Evolutionary conservation across 2,329 filamentous ascomycete genomes (phyloP).

Genomic region (Colletotrichum kahawae): DNA sequence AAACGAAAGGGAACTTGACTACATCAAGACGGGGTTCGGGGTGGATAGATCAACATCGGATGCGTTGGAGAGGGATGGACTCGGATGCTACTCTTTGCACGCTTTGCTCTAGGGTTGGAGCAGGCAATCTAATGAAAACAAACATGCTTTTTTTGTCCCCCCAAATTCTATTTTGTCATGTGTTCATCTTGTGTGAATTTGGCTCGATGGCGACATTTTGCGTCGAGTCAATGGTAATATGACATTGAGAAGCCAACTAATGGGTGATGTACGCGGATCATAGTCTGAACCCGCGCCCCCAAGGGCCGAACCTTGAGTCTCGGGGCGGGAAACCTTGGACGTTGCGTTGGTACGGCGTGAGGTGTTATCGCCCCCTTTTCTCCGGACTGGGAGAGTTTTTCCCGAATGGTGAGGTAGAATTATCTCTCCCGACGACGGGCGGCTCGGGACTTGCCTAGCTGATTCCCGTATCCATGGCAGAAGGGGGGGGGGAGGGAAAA

Average conservation of each 20-base stretch:
- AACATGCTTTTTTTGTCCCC: slow-evolving; percentile 1
- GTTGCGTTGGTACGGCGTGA: neutral
- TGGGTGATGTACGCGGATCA: neutral
- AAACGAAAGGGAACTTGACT: slow-evolving; percentile 13
- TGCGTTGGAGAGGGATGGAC: slow-evolving; percentile 2
- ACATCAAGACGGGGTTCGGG: slow-evolving; percentile 3
- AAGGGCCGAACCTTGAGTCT: neutral
- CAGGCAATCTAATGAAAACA: slow-evolving; percentile 10
- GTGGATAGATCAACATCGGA: slow-evolving; percentile 9
- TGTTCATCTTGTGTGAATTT: neutral
- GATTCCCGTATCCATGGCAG: neutral
- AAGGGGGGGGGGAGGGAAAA: neutral
- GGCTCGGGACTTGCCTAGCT: neutral
- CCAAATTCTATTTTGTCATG: neutral
- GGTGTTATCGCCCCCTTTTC: neutral
- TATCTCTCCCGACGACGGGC: too few relatives aligned
- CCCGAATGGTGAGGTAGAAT: neutral
- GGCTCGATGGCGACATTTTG: neutral
- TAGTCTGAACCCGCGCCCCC: neutral
- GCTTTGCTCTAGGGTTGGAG: slow-evolving; percentile 8
- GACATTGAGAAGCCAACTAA: neutral
- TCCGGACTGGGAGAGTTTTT: neutral
- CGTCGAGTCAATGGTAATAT: neutral
- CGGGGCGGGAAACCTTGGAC: neutral
- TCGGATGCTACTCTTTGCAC: neutral